Evolutionary conservation across 768 basidiomycete species (phyloP), one percentile per base, ranked within the genome.

Genomic region (Lyophyllum atratum): DNA sequence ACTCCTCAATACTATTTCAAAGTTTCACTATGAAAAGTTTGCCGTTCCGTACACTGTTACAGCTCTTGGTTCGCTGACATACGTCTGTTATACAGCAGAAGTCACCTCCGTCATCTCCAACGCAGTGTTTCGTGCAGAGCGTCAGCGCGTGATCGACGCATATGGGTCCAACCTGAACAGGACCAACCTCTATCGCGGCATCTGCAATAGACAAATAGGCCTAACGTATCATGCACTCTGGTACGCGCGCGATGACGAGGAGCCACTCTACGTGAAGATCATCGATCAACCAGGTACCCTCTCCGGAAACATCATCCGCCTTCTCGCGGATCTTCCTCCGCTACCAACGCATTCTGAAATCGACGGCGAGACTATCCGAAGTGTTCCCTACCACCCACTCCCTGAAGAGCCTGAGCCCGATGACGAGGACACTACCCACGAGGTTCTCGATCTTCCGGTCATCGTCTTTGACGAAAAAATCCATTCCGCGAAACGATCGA

Each of bases 281-380:
- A 52, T 52, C 11, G 40, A 56, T 22, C 40, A 33, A 29, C 48
- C 54, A 5, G 48, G 29, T 15, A 2, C 33, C n/a, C 49, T 56
- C 43, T 56, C 49, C 17, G 55, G 55, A 6, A 46, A 56, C 29
- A 45, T 56, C 17, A 15, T 50, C 1, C 55, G 55, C n/a, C 55
- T 19, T 28, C 19, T 45, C 0, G 49, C 28, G 7, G 15, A 45
- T 9, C 19, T 56, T 26, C 55, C 49, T 4, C 15, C 28, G 11
- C 55, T 56, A 1, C 31, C 25, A 2, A 43, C 54, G 7, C 49
- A 56, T n/a, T 33, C 49, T 19, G 43, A 45, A 31, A 45, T 56
- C 34, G 43, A 37, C 1, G 49, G 55, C n/a, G 49, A 52, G 2
- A 49, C 15, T 9, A 48, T 57, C 25, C 44, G 45, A 9, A 14